Evolutionary conservation across 441 rosid species (phyloP).

Genomic region (Adansonia rubrostipa): DNA sequence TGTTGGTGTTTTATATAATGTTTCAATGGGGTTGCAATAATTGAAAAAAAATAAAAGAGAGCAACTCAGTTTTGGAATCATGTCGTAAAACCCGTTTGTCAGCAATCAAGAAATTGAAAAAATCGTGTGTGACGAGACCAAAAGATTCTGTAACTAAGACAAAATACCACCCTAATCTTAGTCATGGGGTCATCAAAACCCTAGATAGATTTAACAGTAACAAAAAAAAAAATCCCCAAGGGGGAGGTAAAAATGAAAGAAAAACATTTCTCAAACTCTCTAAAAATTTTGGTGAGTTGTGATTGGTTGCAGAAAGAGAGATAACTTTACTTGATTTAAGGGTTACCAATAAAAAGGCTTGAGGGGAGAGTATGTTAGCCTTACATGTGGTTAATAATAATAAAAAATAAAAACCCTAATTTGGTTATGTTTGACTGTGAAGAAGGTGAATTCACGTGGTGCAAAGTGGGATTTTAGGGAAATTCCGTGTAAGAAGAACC

Average conservation of each 20-base stretch:
- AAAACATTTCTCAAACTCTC: background rate
- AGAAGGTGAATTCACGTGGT: slow-evolving; percentile 42
- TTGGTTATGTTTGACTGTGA: slow-evolving; percentile 40
- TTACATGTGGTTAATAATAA: slow-evolving; percentile 27
- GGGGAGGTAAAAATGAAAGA: background rate
- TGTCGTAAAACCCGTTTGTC: slow-evolving; percentile 51
- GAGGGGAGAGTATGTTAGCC: slow-evolving; percentile 28
- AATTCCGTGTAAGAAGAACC: slow-evolving; percentile 46
- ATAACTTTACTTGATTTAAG: slow-evolving; percentile 32
- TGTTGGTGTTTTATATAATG: slow-evolving; percentile 12
- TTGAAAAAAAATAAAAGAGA: background rate
- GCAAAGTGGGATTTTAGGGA: slow-evolving; percentile 30
- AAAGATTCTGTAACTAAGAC: slow-evolving; percentile 62
- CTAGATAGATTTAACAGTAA: slow-evolving; percentile 29
- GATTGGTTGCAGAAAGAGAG: slow-evolving; percentile 34
- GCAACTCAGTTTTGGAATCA: slow-evolving; percentile 31
- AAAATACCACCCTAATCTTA: slow-evolving; percentile 46
- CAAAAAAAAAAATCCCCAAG: background rate
- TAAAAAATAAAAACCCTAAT: slow-evolving; percentile 38
- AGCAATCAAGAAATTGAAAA: slow-evolving; percentile 47
- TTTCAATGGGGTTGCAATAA: slow-evolving; percentile 34
- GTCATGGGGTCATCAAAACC: slow-evolving; percentile 44
- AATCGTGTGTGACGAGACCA: slow-evolving; percentile 71
- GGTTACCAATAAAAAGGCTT: slow-evolving; percentile 26
- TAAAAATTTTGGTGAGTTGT: slow-evolving; percentile 23